Evolutionary conservation across 1,284 basidiomycete species (phyloP).

Genomic region (Ceratobasidium sp.): DNA sequence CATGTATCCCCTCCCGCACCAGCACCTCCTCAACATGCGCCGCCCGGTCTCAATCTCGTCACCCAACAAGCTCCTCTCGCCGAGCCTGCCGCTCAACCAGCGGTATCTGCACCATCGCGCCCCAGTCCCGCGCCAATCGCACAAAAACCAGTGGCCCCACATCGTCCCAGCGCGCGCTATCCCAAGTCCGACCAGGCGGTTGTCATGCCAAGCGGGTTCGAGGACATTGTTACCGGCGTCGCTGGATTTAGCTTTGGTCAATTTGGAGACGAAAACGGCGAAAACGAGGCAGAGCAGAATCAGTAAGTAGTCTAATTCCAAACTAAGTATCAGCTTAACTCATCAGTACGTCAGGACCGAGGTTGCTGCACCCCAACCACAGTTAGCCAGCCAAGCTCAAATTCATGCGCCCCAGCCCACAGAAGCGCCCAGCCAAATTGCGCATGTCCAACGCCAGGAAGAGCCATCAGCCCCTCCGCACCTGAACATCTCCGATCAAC

Average conservation of each 20-base stretch:
- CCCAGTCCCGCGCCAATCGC: neutral
- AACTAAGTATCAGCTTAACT: neutral
- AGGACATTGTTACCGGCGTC: slow-evolving; percentile 21
- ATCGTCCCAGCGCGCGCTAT: slow-evolving; percentile 23
- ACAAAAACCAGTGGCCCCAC: slow-evolving; percentile 5
- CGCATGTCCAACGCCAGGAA: slow-evolving; percentile 44
- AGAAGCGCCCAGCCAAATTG: neutral
- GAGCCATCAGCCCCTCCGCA: slow-evolving; percentile 54
- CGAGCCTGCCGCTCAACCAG: neutral
- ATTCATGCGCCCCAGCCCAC: neutral
- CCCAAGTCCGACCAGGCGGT: slow-evolving; percentile 37
- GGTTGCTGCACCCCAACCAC: neutral
- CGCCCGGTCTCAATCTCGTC: slow-evolving; percentile 39
- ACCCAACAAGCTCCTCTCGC: slow-evolving; percentile 1
- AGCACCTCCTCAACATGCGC: slow-evolving; percentile 42
- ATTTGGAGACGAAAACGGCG: slow-evolving; percentile 24
- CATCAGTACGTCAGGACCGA: neutral
- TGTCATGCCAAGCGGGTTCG: slow-evolving; percentile 38
- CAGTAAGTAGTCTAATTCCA: neutral
- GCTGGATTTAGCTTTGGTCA: slow-evolving; percentile 32
- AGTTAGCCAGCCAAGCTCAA: neutral
- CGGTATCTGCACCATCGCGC: neutral
- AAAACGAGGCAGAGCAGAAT: neutral
- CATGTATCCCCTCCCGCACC: slow-evolving; percentile 38
- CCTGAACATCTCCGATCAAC: slow-evolving; percentile 34